These are phyloP conservation scores for Myxozyma nipponensis DNA, from an alignment of 805 yeast species.

Conservation along the genomic window DNA sequence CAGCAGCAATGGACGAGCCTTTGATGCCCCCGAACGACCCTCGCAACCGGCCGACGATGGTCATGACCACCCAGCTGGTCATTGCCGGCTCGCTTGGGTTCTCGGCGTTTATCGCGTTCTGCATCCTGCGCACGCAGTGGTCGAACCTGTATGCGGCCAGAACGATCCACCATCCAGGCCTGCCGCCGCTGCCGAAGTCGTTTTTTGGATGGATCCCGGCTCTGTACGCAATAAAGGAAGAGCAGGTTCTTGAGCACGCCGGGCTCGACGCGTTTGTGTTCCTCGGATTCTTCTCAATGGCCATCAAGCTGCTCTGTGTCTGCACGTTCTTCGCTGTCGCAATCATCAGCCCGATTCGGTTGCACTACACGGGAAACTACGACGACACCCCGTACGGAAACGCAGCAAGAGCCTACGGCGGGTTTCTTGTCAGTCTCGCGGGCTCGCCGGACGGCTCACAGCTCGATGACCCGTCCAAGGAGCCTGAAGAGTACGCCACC, in stretches of 20 bases:
- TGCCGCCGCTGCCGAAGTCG: constrained; percentile 59
- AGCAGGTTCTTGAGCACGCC: constrained; percentile 78
- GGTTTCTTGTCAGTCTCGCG: not conserved
- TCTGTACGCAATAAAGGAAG: constrained; percentile 61
- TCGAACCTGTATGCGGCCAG: constrained; percentile 86
- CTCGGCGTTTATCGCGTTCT: constrained; percentile 63
- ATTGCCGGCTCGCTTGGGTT: constrained; percentile 68
- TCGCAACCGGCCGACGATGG: constrained; percentile 41
- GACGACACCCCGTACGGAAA: constrained; percentile 38
- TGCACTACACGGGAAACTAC: constrained; percentile 73
- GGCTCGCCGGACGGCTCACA: not conserved
- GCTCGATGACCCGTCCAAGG: constrained; percentile 3
- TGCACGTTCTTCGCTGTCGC: constrained; percentile 68
- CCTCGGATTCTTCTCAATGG: constrained; percentile 83
- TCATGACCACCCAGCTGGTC: constrained; percentile 71
- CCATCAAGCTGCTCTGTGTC: constrained; percentile 61
- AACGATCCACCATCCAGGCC: constrained; percentile 48
- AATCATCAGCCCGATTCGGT: constrained; percentile 79
- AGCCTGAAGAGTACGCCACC: constrained; percentile 46
- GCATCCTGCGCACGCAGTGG: constrained; percentile 65
- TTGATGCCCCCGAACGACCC: constrained; percentile 27
- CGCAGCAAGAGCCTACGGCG: not conserved
- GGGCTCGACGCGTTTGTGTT: constrained; percentile 94
- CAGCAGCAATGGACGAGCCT: constrained; percentile 14
- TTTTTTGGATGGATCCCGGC: constrained; percentile 80